Conservation (phyloP, 768 basidiomycete species). For the Suillus ampliporus region DNA sequence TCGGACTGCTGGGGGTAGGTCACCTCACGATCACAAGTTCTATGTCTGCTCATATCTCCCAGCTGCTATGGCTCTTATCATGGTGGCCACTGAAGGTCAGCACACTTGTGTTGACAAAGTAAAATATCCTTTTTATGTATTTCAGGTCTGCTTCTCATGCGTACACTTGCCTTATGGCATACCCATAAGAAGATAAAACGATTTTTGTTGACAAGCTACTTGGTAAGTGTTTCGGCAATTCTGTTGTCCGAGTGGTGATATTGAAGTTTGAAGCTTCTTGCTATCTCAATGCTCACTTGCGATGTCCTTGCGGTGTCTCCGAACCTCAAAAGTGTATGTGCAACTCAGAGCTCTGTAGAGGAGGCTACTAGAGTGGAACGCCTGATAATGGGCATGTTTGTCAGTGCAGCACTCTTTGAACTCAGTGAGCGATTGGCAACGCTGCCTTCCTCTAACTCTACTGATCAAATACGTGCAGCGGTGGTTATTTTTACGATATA, state of each 20-base stretch:
- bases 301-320: slow-evolving; percentile 11
- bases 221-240: slow-evolving; percentile 8
- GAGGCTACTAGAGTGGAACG: slow-evolving; percentile 15
- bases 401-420: slow-evolving; percentile 18
- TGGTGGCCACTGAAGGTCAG: slow-evolving; percentile 17
- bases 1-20: slow-evolving; percentile 16
- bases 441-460: neutral
- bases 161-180: slow-evolving; percentile 18
- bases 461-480: slow-evolving; percentile 5
- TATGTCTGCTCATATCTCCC: neutral
- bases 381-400: slow-evolving; percentile 16
- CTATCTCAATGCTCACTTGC: slow-evolving; percentile 15
- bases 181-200: neutral
- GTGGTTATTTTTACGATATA: slow-evolving; percentile 9
- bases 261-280: slow-evolving; percentile 6
- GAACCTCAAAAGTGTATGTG: slow-evolving; percentile 12
- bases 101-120: neutral
- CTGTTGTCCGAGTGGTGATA: neutral
- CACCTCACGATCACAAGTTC: neutral
- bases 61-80: slow-evolving; percentile 15
- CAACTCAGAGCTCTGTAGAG: slow-evolving; percentile 2
- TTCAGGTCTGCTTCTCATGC: slow-evolving; percentile 19
- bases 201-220: slow-evolving; percentile 10
- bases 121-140: neutral
- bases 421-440: slow-evolving; percentile 10